phyloP scores from a whole-genome alignment of 805 yeast species.

The Yarrowia sp. region DNA sequence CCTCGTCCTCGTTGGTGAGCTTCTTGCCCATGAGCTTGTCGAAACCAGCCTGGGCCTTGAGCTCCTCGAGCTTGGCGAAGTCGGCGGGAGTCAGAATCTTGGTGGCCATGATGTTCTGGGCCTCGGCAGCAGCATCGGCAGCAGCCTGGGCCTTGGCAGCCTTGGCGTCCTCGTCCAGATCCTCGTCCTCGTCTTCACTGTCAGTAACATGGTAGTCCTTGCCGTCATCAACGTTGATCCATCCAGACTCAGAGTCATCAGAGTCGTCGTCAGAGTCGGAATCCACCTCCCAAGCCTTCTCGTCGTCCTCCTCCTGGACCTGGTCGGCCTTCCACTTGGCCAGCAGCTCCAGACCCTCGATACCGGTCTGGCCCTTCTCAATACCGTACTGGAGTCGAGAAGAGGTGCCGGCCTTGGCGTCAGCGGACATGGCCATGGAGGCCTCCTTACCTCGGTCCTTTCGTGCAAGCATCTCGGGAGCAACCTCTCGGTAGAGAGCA shows the following conservation, averaged over 20 bases:
- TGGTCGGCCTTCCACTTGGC: slow-evolving; percentile 80
- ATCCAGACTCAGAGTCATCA: slow-evolving; percentile 80
- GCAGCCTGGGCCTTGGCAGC: slow-evolving; percentile 48
- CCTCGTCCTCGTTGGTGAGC: slow-evolving; percentile 73
- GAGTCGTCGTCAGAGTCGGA: slow-evolving; percentile 56
- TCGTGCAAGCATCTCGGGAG: slow-evolving; percentile 90
- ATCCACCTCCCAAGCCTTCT: slow-evolving; percentile 63
- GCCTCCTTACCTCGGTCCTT: slow-evolving; percentile 96
- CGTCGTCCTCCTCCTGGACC: slow-evolving; percentile 63
- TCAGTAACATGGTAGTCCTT: slow-evolving; percentile 67
- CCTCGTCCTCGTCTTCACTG: slow-evolving; percentile 55
- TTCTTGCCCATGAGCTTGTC: slow-evolving; percentile 65
- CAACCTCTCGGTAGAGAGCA: slow-evolving; percentile 87
- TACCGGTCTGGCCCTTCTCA: slow-evolving; percentile 70
- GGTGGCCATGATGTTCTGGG: slow-evolving; percentile 65
- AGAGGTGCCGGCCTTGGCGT: slow-evolving; percentile 45
- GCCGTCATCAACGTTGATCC: slow-evolving; percentile 88
- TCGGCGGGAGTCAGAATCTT: slow-evolving; percentile 96
- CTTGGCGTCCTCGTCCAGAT: slow-evolving; percentile 43
- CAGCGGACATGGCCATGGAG: slow-evolving; percentile 71
- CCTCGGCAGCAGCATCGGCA: slow-evolving; percentile 46
- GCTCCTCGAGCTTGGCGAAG: slow-evolving; percentile 92
- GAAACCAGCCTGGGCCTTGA: slow-evolving; percentile 83
- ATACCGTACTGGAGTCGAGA: slow-evolving; percentile 63
- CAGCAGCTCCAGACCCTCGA: slow-evolving; percentile 90